Evolutionary conservation across 768 basidiomycete species (phyloP), one percentile per base, ranked within the genome.

Genomic region (Boletus pseudopeckii): DNA sequence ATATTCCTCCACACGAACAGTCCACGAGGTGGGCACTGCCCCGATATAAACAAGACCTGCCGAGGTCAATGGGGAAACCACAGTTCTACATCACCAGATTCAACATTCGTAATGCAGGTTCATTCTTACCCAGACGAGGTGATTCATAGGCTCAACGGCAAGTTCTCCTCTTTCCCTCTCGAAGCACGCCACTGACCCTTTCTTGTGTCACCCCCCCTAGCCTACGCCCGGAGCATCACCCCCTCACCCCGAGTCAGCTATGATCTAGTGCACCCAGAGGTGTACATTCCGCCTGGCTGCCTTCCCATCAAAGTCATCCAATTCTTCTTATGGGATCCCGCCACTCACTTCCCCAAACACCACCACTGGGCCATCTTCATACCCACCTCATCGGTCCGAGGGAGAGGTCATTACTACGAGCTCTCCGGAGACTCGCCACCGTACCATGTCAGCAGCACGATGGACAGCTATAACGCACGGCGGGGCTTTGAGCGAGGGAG

Each of bases 291-390:
- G 11, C 14, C 0, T 0, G 57, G 48, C 15, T 44, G 1, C 32
- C 57, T 59, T 9, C 58, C 58, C 18, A 43, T 59, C 7, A 34
- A 45, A 43, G 41, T 50, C 28, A 36, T 5, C 14, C 52, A 50
- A 14, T 55, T 40, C 28, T 26, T 7, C 33, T 45, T 14, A 39
- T n/a, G 8, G 14, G 45, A 60, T 38, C 37, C 53, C 15, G 13
- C 2, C 13, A 8, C 30, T 17, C 17, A 36, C 1, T 20, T 0
- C 6, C 40, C 14, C 17, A n/a, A 5, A 22, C 13, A 44, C 17
- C 18, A 50, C n/a, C 52, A 59, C 38, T 55, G 49, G 58, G 34
- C 53, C 28, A 48, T 55, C 40, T 59, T 55, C 53, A 22, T 59
- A 40, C 52, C 58, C 11, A 59, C 52, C 0, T 59, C 58, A 7